Evolutionary conservation across 2,329 filamentous ascomycete species (phyloP), one percentile per base, ranked within the genome.

Genomic region (Cucurbitaria berberidis): DNA sequence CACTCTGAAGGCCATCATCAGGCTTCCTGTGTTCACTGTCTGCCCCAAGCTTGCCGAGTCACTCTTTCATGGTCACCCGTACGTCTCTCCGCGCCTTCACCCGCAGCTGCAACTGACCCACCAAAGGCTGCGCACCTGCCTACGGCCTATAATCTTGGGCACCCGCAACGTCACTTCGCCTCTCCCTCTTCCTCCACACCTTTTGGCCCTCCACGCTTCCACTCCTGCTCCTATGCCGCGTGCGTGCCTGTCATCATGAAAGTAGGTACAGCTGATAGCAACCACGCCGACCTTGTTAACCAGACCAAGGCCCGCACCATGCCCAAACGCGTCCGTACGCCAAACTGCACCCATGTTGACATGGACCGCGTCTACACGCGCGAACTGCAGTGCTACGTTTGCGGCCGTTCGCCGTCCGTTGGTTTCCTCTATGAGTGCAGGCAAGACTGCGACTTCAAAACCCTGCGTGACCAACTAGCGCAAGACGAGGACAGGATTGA

Each of bases 351-450:
- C 2, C 89, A 93, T 67, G 75, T 86, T 40, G 86, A 81, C 49
- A 87, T 91, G 82, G 84, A 85, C 9, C 84, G 88, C 24, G 72
- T 90, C 39, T 89, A 86, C 42, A 56, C 82, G 81, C 29, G 45
- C 15, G 45, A 74, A 18, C 69, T 79, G 24, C 66, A 71, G 16
- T 95, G 90, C 74, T 74, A 80, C 7, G 67, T 80, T 21, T 95
- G 90, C 64, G 76, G 77, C 34, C 75, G 76, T 35, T 72, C 73
- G 1, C 83, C 87, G 0, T 74, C 80, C 15, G 79, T 87, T 47
- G 89, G 89, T 22, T 95, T 88, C 84, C 76, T 95, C 19, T 95
- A 90, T 72, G 80, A 82, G 53, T 95, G 91, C 72, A 83, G 81
- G 11, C 84, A 90, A 68, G 89, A 92, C 24, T 46, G 45, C 16